Conservation (phyloP, 331 rosid genomes). For the Acacia concinna region DNA sequence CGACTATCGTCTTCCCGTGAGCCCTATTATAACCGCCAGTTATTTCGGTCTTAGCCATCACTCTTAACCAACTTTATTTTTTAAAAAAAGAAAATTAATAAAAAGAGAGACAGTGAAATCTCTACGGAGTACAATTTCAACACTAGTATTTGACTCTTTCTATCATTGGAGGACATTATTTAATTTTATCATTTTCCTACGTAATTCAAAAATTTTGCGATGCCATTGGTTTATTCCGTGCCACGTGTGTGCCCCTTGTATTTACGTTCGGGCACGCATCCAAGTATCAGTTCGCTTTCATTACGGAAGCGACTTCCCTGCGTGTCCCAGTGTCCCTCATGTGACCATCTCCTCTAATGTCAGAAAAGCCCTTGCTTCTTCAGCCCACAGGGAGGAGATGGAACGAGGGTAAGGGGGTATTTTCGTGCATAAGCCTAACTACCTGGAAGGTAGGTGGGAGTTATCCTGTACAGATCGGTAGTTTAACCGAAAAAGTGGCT, state of each 20-base stretch:
- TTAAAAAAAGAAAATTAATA: background rate
- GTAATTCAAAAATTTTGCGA: constrained; percentile 1
- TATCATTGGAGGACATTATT: background rate
- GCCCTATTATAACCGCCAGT: background rate
- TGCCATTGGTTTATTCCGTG: constrained; percentile 11
- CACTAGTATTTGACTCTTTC: background rate
- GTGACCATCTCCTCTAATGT: background rate
- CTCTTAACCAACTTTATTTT: background rate
- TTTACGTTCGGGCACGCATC: constrained; percentile 16
- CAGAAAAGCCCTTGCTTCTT: constrained; percentile 15
- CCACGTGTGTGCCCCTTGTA: constrained; percentile 35
- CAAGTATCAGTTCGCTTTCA: constrained; percentile 21
- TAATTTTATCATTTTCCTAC: constrained; percentile 14
- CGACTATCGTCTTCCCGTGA: background rate
- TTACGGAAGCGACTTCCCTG: constrained; percentile 15
- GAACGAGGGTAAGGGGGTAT: constrained; percentile 28
- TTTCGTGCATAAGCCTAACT: constrained; percentile 27
- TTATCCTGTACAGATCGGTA: constrained; percentile 34
- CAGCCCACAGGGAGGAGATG: background rate
- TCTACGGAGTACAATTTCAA: background rate
- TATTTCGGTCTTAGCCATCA: background rate
- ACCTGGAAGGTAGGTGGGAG: constrained; percentile 41
- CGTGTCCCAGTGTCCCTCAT: background rate
- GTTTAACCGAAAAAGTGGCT: constrained; percentile 25
- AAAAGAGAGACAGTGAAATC: background rate